Evolutionary conservation across 1,139 yeast genomes (phyloP).

Genomic region (Scheffersomyces titani): DNA sequence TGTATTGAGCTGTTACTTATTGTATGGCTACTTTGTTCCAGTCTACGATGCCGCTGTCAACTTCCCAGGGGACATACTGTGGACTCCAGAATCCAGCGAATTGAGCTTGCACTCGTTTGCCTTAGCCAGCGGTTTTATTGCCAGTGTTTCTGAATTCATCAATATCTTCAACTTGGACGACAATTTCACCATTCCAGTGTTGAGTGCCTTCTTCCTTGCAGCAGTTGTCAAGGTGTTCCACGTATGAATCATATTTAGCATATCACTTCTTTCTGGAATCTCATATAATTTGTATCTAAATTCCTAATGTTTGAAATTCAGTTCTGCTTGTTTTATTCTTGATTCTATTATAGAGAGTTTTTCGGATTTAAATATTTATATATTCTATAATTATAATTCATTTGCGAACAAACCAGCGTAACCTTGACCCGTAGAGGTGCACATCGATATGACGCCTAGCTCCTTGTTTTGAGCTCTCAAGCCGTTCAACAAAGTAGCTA

Average conservation of each 20-base stretch:
- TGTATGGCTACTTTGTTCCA: slow-evolving; percentile 77
- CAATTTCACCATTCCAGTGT: slow-evolving; percentile 88
- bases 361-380: neutral
- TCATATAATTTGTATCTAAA: neutral
- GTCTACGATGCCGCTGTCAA: slow-evolving; percentile 47
- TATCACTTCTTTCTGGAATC: neutral
- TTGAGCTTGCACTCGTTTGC: slow-evolving; percentile 56
- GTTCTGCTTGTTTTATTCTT: neutral
- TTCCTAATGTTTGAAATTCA: neutral
- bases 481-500: slow-evolving; percentile 36
- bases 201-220: slow-evolving; percentile 67
- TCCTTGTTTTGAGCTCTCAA: slow-evolving; percentile 28
- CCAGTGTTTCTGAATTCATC: slow-evolving; percentile 83
- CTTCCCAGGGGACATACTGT: slow-evolving; percentile 54
- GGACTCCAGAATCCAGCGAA: slow-evolving; percentile 63
- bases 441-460: slow-evolving; percentile 42
- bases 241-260: slow-evolving; percentile 1
- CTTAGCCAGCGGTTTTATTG: slow-evolving; percentile 71
- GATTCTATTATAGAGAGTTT: neutral
- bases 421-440: slow-evolving; percentile 47
- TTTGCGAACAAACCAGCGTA: slow-evolving; percentile 39
- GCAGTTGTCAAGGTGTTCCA: slow-evolving; percentile 32
- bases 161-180: slow-evolving; percentile 80
- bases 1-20: slow-evolving; percentile 56
- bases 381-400: slow-evolving; percentile 15